Evolutionary conservation across 148 eudicot species (phyloP).

Genomic region (Fagopyrum homotropicum): DNA sequence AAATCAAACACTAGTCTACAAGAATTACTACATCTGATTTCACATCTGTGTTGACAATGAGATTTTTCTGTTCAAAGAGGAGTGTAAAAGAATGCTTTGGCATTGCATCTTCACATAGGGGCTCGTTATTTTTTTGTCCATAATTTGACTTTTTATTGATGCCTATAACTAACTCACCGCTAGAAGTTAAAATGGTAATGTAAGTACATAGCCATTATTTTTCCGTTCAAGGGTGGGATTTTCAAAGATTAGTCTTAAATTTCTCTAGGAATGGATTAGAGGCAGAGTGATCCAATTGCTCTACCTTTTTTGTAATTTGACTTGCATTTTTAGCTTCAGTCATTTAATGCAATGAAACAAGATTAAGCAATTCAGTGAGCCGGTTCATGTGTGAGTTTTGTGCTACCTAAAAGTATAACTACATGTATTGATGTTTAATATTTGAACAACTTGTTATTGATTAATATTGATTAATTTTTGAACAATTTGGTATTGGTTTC

Average conservation of each 20-base stretch:
- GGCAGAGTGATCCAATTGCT: not conserved
- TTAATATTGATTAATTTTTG: no score
- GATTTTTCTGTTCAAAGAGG: not conserved
- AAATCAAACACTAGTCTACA: slow-evolving; percentile 1
- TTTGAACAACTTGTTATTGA: no score
- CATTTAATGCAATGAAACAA: not conserved
- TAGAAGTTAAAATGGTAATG: not conserved
- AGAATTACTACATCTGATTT: slow-evolving; percentile 8
- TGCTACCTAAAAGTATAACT: no score
- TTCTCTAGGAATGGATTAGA: not conserved
- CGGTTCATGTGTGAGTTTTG: no score
- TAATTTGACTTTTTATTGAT: not conserved
- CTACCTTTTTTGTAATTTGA: not conserved
- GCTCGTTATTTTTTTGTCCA: not conserved
- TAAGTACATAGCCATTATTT: not conserved
- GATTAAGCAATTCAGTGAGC: not conserved
- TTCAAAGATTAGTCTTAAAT: not conserved
- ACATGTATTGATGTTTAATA: no score
- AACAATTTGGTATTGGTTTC: no score
- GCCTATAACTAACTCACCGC: not conserved
- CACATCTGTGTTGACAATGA: not conserved
- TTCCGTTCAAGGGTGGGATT: not conserved
- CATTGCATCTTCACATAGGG: not conserved
- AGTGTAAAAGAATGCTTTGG: not conserved
- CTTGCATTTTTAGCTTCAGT: slow-evolving; percentile 1